A percentile compares a stretch with the other conserved stretches of the same genome.
Evolutionary conservation across 768 basidiomycete genomes (phyloP).

Genomic region (Filobasidium floriforme): DNA sequence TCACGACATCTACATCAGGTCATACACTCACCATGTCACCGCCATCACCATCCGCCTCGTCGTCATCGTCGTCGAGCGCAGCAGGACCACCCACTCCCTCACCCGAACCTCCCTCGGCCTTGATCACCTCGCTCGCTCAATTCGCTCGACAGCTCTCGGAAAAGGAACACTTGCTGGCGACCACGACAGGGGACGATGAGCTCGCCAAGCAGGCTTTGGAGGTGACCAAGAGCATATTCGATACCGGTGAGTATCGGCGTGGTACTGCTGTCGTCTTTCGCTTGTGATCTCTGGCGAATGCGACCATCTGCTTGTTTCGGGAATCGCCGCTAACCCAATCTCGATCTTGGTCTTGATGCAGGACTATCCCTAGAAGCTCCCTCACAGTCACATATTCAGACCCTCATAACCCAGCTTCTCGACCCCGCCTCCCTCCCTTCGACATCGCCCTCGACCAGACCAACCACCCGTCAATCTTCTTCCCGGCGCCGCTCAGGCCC

Average conservation of each 20-base stretch:
- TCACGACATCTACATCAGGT: too few relatives aligned
- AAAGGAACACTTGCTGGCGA: conserved; percentile 30
- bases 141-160: conserved; percentile 29
- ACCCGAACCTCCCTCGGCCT: not conserved
- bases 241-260: conserved; percentile 39
- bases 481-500: conserved; percentile 5
- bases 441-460: conserved; percentile 38
- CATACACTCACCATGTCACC: too few relatives aligned
- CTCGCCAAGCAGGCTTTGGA: conserved; percentile 35
- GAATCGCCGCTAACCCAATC: conserved; percentile 52
- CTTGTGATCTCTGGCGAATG: not conserved
- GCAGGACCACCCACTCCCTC: not conserved
- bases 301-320: conserved; percentile 52
- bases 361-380: conserved; percentile 61
- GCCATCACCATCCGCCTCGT: not conserved
- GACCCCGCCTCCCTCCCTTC: conserved; percentile 52
- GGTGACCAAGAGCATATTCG: conserved; percentile 44
- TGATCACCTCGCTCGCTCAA: not conserved
- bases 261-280: not conserved
- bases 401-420: conserved; percentile 61
- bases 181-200: conserved; percentile 31
- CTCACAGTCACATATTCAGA: conserved; percentile 60
- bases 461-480: conserved; percentile 15
- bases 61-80: not conserved
- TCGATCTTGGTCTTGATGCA: conserved; percentile 35